Evolutionary conservation across 768 basidiomycete genomes (phyloP).

Genomic region (Lactarius sp.): DNA sequence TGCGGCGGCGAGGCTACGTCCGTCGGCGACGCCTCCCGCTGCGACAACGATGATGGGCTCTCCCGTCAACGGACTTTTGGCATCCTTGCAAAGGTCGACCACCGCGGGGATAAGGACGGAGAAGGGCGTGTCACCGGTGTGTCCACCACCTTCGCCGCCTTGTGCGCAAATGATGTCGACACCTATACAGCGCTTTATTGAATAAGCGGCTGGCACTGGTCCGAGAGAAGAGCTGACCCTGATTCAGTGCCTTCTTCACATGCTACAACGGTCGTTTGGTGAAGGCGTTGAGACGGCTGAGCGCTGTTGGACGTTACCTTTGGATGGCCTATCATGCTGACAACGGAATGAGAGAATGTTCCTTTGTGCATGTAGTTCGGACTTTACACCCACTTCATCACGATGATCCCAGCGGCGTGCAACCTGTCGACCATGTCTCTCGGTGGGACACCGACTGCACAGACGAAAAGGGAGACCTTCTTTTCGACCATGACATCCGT

Average conservation of each 20-base stretch:
- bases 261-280: conserved; percentile 40
- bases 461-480: conserved; percentile 74
- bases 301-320: conserved; percentile 44
- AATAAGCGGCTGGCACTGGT: not conserved
- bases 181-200: conserved; percentile 36
- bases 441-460: conserved; percentile 80
- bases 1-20: conserved; percentile 71
- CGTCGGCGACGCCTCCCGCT: conserved; percentile 81
- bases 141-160: conserved; percentile 84
- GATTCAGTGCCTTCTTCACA: conserved; percentile 67
- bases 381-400: conserved; percentile 68
- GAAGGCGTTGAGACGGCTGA: conserved; percentile 10
- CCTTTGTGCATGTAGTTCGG: not conserved
- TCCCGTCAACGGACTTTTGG: conserved; percentile 72
- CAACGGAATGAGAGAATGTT: not conserved
- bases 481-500: conserved; percentile 73
- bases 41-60: conserved; percentile 74
- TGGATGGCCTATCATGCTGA: conserved; percentile 79
- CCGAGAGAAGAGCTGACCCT: conserved; percentile 38
- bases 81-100: conserved; percentile 68
- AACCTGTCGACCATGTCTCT: conserved; percentile 77
- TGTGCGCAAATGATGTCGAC: conserved; percentile 89
- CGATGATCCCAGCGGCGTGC: conserved; percentile 69
- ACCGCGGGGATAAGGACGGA: conserved; percentile 78
- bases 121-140: conserved; percentile 79